Percentiles rank a stretch among this genome's conserved stretches.
phyloP scores from a whole-genome alignment of 192 early-diverging fungal species.

The Linderina pennispora region DNA sequence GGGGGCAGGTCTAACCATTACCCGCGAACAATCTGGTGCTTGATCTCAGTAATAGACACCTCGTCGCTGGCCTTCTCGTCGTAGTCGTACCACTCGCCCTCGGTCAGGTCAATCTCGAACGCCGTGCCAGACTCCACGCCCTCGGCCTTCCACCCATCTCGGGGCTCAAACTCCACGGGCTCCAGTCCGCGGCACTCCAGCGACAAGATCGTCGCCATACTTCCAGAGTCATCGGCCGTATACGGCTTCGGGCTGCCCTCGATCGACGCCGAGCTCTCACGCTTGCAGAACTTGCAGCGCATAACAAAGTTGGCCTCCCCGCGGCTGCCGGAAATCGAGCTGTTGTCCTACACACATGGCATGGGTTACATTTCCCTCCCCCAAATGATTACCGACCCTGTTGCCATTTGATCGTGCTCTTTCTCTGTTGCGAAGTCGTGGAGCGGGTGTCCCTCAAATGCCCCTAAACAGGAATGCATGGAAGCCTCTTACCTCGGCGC shows the following conservation, averaged over 20 bases:
- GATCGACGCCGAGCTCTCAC: constrained; percentile 58
- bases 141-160: constrained; percentile 57
- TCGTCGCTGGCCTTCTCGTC: constrained; percentile 58
- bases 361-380: too few relatives aligned
- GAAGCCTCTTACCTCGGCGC: constrained; percentile 14
- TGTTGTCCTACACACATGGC: constrained; percentile 47
- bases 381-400: too few relatives aligned
- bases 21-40: constrained; percentile 14
- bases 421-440: too few relatives aligned
- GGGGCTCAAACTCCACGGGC: constrained; percentile 66
- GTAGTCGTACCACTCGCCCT: constrained; percentile 86
- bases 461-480: too few relatives aligned
- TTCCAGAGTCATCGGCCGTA: constrained; percentile 49
- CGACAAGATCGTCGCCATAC: constrained; percentile 55
- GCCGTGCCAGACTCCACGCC: constrained; percentile 61
- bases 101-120: constrained; percentile 79
- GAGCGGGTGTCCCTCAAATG: too few relatives aligned
- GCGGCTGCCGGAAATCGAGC: constrained; percentile 62
- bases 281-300: constrained; percentile 87
- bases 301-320: constrained; percentile 85
- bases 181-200: constrained; percentile 85
- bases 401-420: too few relatives aligned
- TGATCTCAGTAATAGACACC: constrained; percentile 33
- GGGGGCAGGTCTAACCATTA: too few relatives aligned
- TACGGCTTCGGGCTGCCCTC: constrained; percentile 9